Evolutionary conservation across 495 filamentous ascomycete genomes (phyloP), one percentile per base, ranked within the genome.

Genomic region (Hamigera avellanea): DNA sequence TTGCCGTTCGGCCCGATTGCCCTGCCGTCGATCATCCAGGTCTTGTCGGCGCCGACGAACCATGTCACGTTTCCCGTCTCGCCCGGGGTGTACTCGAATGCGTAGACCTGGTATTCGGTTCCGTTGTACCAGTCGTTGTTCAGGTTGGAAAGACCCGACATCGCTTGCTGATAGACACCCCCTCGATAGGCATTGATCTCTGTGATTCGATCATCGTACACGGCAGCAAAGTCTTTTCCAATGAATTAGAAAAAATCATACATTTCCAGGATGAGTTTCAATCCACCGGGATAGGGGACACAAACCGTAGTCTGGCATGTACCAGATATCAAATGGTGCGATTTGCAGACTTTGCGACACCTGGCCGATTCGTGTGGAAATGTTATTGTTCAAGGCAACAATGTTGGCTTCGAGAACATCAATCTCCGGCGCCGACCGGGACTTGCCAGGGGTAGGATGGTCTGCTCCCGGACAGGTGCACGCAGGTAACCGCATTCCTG

Each of bases 61-160:
- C 80, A 87, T 9, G 69, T 73, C 9, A 84, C 68, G 21, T 69
- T 59, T 1, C 82, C 79, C 29, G 54, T 45, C 3, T 51, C 53
- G 0, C 83, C 83, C 5, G 82, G 79, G 1, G 58, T 64, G 55
- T 88, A 88, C 42, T 88, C 80, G 39, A 83, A 81, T 10, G 72
- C 70, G 55, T 79, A 87, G 6, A 61, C 75, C 46, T 86, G 81
- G 49, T 83, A 86, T 36, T 63, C 65, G 8, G 76, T 74, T n/a
- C 75, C 78, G 48, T 86, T 73, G 53, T 86, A 87, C 82, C 82
- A 87, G 33, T 76, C 59, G 37, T 80, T 76, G 55, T 87, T 85
- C 21, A 87, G 61, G 54, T 76, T 78, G 14, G 73, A 75, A 1
- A 85, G 43, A 12, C 69, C 76, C 3, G 81, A 86, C 41, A 83